phyloP scores from a whole-genome alignment of 2,329 filamentous ascomycete genomes.

The Intubia oerlemansii region DNA sequence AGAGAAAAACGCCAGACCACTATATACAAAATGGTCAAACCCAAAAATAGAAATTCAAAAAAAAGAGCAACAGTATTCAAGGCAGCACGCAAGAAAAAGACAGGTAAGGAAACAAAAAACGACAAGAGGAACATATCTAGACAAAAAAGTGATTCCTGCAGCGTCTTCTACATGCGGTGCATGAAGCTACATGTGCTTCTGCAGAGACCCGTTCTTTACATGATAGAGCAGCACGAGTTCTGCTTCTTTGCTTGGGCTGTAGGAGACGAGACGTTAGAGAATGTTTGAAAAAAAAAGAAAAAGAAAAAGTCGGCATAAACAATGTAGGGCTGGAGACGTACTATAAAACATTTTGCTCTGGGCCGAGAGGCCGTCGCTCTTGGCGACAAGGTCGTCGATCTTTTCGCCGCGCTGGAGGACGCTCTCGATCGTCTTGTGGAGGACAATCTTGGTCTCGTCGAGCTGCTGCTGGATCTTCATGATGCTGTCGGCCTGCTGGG shows the following conservation, averaged over 20 bases:
- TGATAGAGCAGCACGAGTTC: slow-evolving; percentile 53
- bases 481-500: slow-evolving; percentile 71
- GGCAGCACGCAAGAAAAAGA: too few species aligned
- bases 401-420: slow-evolving; percentile 82
- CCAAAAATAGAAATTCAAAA: too few species aligned
- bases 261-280: neutral
- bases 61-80: too few species aligned
- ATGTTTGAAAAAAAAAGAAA: too few species aligned
- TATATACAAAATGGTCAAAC: too few species aligned
- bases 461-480: slow-evolving; percentile 92
- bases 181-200: too few species aligned
- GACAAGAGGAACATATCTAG: too few species aligned
- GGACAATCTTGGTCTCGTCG: slow-evolving; percentile 89
- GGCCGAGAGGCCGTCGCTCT: slow-evolving; percentile 74
- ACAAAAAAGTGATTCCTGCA: too few species aligned
- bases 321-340: slow-evolving; percentile 2
- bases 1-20: too few species aligned
- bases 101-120: too few species aligned
- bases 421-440: slow-evolving; percentile 92
- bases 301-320: neutral
- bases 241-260: slow-evolving; percentile 53
- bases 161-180: too few species aligned
- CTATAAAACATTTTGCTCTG: slow-evolving; percentile 98
- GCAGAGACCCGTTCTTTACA: too few species aligned
- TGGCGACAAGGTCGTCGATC: slow-evolving; percentile 81